Evolutionary conservation across 2,329 filamentous ascomycete species (phyloP).

Genomic region (Thielaviopsis punctulata): DNA sequence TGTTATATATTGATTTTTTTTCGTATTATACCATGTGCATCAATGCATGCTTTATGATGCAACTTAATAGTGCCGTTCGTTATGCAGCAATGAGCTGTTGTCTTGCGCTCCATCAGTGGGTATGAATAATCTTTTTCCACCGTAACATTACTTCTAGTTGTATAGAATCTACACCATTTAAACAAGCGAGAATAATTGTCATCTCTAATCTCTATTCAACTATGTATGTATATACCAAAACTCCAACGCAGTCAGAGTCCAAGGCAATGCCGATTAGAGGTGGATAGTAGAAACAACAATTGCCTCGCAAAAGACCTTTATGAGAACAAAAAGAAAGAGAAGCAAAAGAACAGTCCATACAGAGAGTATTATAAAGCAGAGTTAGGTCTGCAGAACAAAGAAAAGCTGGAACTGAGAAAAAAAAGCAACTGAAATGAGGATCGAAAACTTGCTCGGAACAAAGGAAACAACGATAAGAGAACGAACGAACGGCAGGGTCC

Average conservation of each 20-base stretch:
- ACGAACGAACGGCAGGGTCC: neutral
- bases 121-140: neutral
- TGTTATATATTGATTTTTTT: neutral
- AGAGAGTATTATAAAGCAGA: neutral
- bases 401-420: neutral
- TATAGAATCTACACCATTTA: neutral
- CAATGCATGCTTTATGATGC: too few species aligned
- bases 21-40: too few species aligned
- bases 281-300: neutral
- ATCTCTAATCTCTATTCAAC: neutral
- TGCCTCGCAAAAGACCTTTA: neutral
- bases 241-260: neutral
- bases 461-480: neutral
- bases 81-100: neutral
- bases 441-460: neutral
- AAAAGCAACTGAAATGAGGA: neutral
- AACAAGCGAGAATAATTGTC: neutral
- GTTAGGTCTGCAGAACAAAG: neutral
- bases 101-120: neutral
- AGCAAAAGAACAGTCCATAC: neutral
- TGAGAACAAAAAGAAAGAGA: neutral
- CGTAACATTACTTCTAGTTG: too few species aligned
- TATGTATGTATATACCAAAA: neutral
- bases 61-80: neutral
- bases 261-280: neutral